A percentile compares a stretch with the other conserved stretches of the same genome.
Conservation (phyloP, 768 basidiomycete species). For the Amanita rubescens region DNA sequence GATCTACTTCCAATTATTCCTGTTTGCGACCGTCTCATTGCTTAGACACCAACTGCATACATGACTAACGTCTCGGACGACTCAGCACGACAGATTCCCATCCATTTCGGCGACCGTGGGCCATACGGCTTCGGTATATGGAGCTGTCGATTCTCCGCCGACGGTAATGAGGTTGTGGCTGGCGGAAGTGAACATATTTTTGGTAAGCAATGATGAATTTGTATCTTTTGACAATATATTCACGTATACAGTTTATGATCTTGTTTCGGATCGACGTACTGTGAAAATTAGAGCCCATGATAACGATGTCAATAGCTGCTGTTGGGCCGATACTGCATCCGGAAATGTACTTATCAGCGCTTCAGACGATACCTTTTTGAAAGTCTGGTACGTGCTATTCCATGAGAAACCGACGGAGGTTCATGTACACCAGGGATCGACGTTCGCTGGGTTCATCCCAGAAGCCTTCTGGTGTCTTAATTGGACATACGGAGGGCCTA, state of each 20-base stretch:
- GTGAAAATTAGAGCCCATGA: constrained; percentile 83
- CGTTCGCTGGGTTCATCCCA: constrained; percentile 45
- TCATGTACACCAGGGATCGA: constrained; percentile 39
- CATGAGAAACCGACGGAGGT: constrained; percentile 38
- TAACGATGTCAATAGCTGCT: constrained; percentile 92
- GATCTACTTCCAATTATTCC: neutral
- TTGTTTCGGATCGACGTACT: constrained; percentile 68
- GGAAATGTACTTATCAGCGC: constrained; percentile 94
- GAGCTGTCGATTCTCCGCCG: constrained; percentile 94
- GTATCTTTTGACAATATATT: constrained; percentile 2
- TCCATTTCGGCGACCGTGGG: constrained; percentile 45
- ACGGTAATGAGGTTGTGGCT: constrained; percentile 92
- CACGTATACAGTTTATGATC: constrained; percentile 70
- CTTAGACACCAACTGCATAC: constrained; percentile 63
- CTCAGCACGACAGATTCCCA: constrained; percentile 52
- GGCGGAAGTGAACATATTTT: constrained; percentile 82
- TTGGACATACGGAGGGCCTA: constrained; percentile 95
- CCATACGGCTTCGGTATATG: constrained; percentile 67
- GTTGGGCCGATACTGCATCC: constrained; percentile 90
- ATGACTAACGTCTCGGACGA: constrained; percentile 68
- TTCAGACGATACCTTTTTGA: constrained; percentile 90
- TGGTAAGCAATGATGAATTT: constrained; percentile 27
- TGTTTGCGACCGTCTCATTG: constrained; percentile 2
- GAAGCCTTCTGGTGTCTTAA: constrained; percentile 87
- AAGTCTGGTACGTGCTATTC: constrained; percentile 74